Conservation (phyloP, 371 early-diverging fungal species). For the Batkoa obscura region DNA sequence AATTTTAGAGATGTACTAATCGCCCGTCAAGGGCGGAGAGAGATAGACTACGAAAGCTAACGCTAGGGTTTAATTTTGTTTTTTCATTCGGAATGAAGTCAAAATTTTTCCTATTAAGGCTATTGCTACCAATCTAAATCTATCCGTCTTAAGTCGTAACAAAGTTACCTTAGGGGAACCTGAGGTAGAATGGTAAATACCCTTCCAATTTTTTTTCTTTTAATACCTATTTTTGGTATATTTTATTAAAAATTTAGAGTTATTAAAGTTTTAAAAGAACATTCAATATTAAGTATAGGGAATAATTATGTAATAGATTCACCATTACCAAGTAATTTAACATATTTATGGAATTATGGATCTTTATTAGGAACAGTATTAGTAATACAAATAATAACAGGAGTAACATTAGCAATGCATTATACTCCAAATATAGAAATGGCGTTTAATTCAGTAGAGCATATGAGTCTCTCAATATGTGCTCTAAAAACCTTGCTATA, state of each 20-base stretch:
- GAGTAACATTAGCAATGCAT: slow-evolving; percentile 32
- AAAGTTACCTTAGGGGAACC: slow-evolving; percentile 7
- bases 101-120: too few species aligned
- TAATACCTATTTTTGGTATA: not conserved
- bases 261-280: slow-evolving; percentile 26
- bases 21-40: slow-evolving; percentile 8
- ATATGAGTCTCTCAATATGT: too few species aligned
- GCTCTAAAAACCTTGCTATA: too few species aligned
- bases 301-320: slow-evolving; percentile 42
- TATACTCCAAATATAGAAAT: slow-evolving; percentile 19
- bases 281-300: slow-evolving; percentile 29
- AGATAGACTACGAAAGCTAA: not conserved
- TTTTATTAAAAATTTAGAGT: slow-evolving; percentile 10
- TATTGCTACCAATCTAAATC: not conserved
- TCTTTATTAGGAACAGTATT: slow-evolving; percentile 36
- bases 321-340: slow-evolving; percentile 34
- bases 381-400: slow-evolving; percentile 32
- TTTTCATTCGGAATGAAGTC: too few species aligned
- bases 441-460: slow-evolving; percentile 25
- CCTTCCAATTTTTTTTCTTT: slow-evolving; percentile 1
- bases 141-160: slow-evolving; percentile 8
- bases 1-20: slow-evolving; percentile 7
- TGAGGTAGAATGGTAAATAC: slow-evolving; percentile 4
- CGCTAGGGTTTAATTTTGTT: too few species aligned
- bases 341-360: slow-evolving; percentile 38